Base-by-base conservation (phyloP, 306 rosid species). In the Rosa rugosa region DNA sequence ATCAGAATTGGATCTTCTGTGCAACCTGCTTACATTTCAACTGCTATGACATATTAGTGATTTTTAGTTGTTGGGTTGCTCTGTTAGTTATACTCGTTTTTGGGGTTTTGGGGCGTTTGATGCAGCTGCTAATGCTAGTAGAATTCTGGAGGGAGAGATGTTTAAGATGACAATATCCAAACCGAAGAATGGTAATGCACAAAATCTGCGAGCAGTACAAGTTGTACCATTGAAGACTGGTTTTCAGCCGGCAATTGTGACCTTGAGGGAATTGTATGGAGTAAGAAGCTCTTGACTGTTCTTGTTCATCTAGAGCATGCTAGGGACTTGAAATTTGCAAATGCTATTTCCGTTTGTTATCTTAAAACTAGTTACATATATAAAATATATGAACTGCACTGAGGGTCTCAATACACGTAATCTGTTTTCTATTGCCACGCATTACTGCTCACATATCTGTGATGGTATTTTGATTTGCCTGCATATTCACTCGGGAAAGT, bases 71-170 rank as follows among this genome's bases (percentile, higher is more conserved):
- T 13, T 83, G 25, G 34, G 16, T 3, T 31, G 54, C 23, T 50
- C 41, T 36, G 42, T 71, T 31, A 12, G 40, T 71, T 36, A 25
- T 38, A 5, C 42, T 4, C 9, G 41, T 17, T n/a, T 31, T 45
- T 34, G 56, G 54, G 2, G 5, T 34, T 77, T 75, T 53, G 77
- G 62, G 71, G 50, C 71, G 73, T 75, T 46, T 53, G n/a, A n/a
- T 83, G 68, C 90, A 88, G 92, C 85, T 38, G 75, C 57, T 16
- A 56, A 85, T 66, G 83, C 85, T 18, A 79, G 75, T 75, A 79
- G 81, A 79, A 73, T 92, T 84, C 80, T 90, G 79, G 90, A 87
- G 76, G 97, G 97, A 83, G 93, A 85, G 84, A 88, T 84, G 89
- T 83, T 90, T 68, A 80, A 68, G 59, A 81, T 86, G 85, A 86